Percentiles rank a stretch among this genome's conserved stretches.
Conservation (phyloP, 305 asterid species). For the Stenogyne calaminthoides region DNA sequence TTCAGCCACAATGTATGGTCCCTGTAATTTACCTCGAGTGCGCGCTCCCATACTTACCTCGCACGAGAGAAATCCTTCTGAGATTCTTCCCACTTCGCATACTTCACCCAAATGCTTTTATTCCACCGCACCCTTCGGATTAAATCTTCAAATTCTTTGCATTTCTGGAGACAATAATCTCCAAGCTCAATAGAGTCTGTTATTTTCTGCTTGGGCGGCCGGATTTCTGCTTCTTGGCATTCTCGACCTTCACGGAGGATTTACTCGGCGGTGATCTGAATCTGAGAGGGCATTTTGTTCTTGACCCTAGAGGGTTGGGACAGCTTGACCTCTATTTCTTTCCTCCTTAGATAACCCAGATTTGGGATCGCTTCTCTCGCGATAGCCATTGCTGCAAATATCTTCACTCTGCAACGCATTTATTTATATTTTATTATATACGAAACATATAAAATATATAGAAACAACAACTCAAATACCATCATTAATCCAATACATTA, state of each 20-base stretch:
- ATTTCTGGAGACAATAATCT: constrained; percentile 65
- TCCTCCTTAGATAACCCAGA: constrained; percentile 58
- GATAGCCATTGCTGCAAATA: constrained; percentile 35
- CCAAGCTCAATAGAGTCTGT: constrained; percentile 67
- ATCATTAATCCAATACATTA: too few relatives aligned
- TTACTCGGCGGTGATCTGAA: constrained; percentile 89
- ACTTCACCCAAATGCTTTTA: constrained; percentile 82
- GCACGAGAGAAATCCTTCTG: constrained; percentile 74
- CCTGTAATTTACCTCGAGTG: constrained; percentile 67
- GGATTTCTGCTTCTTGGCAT: constrained; percentile 73
- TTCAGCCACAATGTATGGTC: constrained; percentile 88
- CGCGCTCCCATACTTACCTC: constrained; percentile 92
- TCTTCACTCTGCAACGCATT: not conserved
- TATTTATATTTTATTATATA: too few relatives aligned
- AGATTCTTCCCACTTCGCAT: constrained; percentile 91
- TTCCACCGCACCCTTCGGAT: constrained; percentile 80
- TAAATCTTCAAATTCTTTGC: constrained; percentile 71
- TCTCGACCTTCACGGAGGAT: constrained; percentile 82
- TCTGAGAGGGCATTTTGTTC: constrained; percentile 72
- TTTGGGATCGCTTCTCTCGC: constrained; percentile 50
- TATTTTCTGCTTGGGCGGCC: constrained; percentile 79
- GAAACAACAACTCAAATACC: too few relatives aligned
- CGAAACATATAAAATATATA: too few relatives aligned
- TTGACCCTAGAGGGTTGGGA: constrained; percentile 76
- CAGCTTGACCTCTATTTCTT: constrained; percentile 71